Percentiles rank a stretch among this genome's conserved stretches.
Evolutionary conservation across 2,329 filamentous ascomycete species (phyloP).

Genomic region (Corynespora cassiicola): DNA sequence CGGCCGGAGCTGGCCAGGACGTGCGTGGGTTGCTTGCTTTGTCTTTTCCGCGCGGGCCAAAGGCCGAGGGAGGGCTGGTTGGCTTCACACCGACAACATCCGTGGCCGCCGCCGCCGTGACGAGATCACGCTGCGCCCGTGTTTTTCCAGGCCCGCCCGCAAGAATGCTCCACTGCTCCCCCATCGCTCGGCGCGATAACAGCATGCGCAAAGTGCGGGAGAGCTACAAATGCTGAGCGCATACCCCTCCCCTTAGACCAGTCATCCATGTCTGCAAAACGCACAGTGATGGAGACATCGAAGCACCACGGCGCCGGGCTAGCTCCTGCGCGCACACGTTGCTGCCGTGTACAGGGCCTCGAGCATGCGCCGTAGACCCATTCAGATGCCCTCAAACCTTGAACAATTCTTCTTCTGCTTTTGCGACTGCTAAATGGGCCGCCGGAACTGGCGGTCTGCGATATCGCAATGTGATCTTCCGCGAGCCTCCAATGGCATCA

Average conservation of each 20-base stretch:
- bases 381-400: no score
- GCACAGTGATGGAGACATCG: slow-evolving; percentile 29
- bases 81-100: slow-evolving; percentile 39
- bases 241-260: slow-evolving; percentile 30
- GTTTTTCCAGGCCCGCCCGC: slow-evolving; percentile 1
- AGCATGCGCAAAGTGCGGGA: slow-evolving; percentile 38
- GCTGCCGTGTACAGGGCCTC: no score
- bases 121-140: slow-evolving; percentile 17
- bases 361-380: no score
- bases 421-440: no score
- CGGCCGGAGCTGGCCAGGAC: slow-evolving; percentile 10
- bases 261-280: slow-evolving; percentile 23
- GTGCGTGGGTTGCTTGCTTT: slow-evolving; percentile 29
- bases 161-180: slow-evolving; percentile 12
- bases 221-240: slow-evolving; percentile 26
- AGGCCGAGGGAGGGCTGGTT: slow-evolving; percentile 12
- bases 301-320: slow-evolving; percentile 39
- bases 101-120: slow-evolving; percentile 27
- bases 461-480: no score
- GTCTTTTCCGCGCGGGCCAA: slow-evolving; percentile 22
- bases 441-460: no score
- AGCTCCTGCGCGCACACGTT: no score
- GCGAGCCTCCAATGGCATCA: no score
- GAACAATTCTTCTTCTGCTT: no score
- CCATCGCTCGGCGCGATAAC: slow-evolving; percentile 18